Conservation (phyloP, 2,329 filamentous ascomycete genomes). For the Curvularia verruculosa region DNA sequence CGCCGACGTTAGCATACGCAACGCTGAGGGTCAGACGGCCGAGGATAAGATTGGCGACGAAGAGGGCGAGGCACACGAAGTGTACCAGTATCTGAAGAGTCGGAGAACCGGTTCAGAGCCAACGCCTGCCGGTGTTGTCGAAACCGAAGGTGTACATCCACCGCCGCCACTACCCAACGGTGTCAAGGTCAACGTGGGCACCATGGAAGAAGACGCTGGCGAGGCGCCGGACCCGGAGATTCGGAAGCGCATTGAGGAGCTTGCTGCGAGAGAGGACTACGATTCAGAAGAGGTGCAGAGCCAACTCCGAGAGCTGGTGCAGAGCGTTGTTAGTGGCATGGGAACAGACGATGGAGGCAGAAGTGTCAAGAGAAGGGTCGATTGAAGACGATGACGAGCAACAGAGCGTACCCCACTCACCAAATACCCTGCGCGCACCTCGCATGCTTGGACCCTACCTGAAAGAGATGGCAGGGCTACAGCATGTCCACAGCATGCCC, state of each 20-base stretch:
- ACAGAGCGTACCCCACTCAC: neutral
- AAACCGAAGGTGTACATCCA: conserved; percentile 36
- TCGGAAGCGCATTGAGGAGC: conserved; percentile 82
- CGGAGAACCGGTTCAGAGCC: conserved; percentile 36
- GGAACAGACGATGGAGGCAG: conserved; percentile 66
- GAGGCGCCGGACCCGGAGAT: conserved; percentile 81
- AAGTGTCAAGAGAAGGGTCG: conserved; percentile 45
- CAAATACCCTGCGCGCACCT: neutral
- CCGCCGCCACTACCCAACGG: conserved; percentile 75
- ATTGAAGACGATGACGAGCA: conserved; percentile 30
- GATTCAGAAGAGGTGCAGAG: conserved; percentile 79
- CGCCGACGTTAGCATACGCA: conserved; percentile 68
- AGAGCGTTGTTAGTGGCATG: conserved; percentile 76
- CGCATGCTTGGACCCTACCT: too few species aligned
- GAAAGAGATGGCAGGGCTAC: neutral
- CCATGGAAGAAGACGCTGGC: conserved; percentile 63
- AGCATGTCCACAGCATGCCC: neutral
- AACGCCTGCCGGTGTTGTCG: conserved; percentile 27
- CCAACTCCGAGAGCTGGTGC: conserved; percentile 77
- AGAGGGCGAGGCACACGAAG: conserved; percentile 77
- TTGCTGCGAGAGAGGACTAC: conserved; percentile 84
- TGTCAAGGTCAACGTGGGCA: conserved; percentile 77
- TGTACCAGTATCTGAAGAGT: conserved; percentile 71
- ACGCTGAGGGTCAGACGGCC: conserved; percentile 79
- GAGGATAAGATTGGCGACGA: conserved; percentile 75